Evolutionary conservation across 2,329 filamentous ascomycete genomes (phyloP).

Genomic region (Bertia moriformis): DNA sequence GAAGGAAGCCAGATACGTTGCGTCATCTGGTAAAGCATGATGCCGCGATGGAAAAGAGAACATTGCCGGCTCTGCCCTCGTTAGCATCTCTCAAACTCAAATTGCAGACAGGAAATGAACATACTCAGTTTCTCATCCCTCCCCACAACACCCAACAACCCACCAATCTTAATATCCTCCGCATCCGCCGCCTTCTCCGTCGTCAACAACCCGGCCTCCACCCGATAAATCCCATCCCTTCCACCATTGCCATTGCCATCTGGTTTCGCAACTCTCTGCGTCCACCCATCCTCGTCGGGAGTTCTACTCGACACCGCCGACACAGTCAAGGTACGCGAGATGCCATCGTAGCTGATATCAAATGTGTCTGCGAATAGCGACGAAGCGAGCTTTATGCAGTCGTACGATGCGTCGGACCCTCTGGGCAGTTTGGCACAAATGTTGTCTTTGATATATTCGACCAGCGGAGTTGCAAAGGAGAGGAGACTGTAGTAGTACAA

Average conservation of each 20-base stretch:
- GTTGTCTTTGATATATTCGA: background rate
- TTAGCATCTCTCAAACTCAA: background rate
- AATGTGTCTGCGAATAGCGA: background rate
- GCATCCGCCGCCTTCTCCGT: background rate
- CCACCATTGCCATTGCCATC: no score
- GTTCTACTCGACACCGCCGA: background rate
- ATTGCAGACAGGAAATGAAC: background rate
- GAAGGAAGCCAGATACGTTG: conserved; percentile 47
- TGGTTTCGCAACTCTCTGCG: background rate
- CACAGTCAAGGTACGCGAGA: background rate
- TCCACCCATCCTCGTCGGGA: background rate
- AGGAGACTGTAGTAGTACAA: background rate
- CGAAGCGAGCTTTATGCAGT: background rate
- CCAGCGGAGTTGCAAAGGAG: background rate
- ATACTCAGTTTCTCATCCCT: conserved; percentile 53
- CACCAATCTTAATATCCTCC: background rate
- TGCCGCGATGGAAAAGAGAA: conserved; percentile 79
- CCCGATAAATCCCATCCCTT: background rate
- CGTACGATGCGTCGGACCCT: background rate
- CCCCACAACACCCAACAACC: conserved; percentile 65
- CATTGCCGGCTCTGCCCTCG: conserved; percentile 35
- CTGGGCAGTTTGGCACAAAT: background rate
- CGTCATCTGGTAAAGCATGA: conserved; percentile 29
- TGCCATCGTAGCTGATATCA: background rate
- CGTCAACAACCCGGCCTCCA: background rate